These are phyloP conservation scores for Dendrobium nobile DNA, from an alignment of 106 monocot genomes.

Conservation along the genomic window DNA sequence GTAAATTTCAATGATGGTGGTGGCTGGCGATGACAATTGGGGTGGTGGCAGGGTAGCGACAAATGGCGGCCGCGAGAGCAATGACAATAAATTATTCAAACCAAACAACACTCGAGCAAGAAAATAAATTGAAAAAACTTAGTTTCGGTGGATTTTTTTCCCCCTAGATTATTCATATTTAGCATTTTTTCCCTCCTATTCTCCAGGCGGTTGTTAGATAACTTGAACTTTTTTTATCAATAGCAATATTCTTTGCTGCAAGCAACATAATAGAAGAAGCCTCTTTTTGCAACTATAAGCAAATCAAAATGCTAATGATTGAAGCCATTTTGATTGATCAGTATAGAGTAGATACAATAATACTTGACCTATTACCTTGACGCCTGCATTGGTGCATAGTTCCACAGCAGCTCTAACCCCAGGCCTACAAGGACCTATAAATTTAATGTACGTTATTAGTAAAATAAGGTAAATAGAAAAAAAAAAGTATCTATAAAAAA, in stretches of 20 bases:
- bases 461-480: not conserved
- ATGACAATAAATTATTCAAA: too few relatives aligned
- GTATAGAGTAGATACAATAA: not conserved
- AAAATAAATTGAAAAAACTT: not conserved
- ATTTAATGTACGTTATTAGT: constrained; percentile 2
- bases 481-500: not conserved
- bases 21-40: too few relatives aligned
- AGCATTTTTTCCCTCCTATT: not conserved
- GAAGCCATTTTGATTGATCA: not conserved
- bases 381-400: constrained; percentile 53
- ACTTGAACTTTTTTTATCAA: too few relatives aligned
- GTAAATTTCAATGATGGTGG: too few relatives aligned
- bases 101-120: too few relatives aligned
- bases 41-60: too few relatives aligned
- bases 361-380: constrained; percentile 41
- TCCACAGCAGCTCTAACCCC: constrained; percentile 60
- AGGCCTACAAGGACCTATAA: constrained; percentile 78
- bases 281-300: not conserved
- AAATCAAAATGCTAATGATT: not conserved
- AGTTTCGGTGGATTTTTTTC: not conserved
- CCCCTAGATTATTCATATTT: not conserved
- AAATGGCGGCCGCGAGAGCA: too few relatives aligned
- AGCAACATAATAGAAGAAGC: not conserved
- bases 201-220: not conserved
- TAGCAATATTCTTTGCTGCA: not conserved